These are phyloP conservation scores for Dictyostelium capitatum DNA, from an alignment of 78 protist genomes.

Conservation along the genomic window DNA sequence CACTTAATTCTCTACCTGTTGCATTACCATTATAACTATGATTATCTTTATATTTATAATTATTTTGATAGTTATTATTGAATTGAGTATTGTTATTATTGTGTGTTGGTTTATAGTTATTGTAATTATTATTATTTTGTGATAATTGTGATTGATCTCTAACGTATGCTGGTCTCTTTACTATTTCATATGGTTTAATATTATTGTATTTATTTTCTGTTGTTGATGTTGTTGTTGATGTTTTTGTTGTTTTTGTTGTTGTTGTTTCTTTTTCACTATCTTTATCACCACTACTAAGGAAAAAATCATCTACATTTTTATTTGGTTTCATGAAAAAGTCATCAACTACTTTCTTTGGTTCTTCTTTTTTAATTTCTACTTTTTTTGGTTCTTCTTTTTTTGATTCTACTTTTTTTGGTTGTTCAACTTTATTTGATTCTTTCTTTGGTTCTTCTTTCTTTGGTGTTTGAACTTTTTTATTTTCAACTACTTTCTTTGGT, in stretches of 20 bases:
- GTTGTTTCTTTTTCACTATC: background rate
- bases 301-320: background rate
- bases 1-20: background rate
- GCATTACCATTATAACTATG: background rate
- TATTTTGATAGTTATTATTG: background rate
- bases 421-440: background rate
- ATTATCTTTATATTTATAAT: background rate
- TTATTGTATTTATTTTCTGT: background rate
- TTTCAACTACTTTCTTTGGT: background rate
- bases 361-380: background rate
- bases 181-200: slow-evolving; percentile 16
- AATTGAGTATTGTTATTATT: background rate
- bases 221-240: background rate
- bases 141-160: background rate
- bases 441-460: background rate
- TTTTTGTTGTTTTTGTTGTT: background rate
- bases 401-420: background rate
- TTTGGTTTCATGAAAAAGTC: slow-evolving; percentile 1
- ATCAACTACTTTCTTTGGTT: background rate
- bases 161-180: background rate
- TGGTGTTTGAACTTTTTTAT: background rate
- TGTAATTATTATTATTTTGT: background rate
- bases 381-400: background rate
- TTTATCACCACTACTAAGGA: background rate
- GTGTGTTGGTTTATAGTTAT: background rate